Evolutionary conservation across 441 rosid species (phyloP), one percentile per base, ranked within the genome.

Genomic region (Hypseocharis bilobata): DNA sequence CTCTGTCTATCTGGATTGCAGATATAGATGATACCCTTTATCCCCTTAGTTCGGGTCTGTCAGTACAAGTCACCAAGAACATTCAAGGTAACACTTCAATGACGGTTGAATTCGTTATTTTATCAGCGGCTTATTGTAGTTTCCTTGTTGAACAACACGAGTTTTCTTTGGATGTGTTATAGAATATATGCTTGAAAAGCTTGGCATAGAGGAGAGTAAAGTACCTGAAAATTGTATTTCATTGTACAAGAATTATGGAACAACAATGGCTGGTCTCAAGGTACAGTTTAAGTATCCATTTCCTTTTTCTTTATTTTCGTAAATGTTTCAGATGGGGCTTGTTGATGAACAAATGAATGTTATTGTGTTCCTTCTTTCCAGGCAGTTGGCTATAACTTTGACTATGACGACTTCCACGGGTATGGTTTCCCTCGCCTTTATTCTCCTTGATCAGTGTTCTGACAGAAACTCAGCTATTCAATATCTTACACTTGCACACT

Each of bases 21-120:
- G 98, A 92, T 74, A 72, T 92, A 65, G 98, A 92, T 69, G 98
- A 92, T 74, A 92, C 96, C 63, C 88, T 89, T 70, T 92, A 92
- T 75, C 82, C 94, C 11, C 65, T 51, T n/a, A 85, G 81, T 69
- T 84, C 89, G 72, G 92, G 96, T 11, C 74, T 92, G 62, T 81
- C 92, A n/a, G 70, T 45, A 13, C 74, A 73, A 45, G 80, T 86
- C 70, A 32, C 87, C 70, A 84, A 78, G 65, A 89, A 89, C 64
- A 88, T 92, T 45, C 76, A 78, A 74, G 92, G 98, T 88, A 72
- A 49, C 20, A 7, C 19, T 1, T 3, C 3, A 17, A 44, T 34
- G 13, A 27, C 13, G 40, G 40, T 61, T 51, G 2, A 13, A 23
- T 55, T 30, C 4, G 16, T 19, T 26, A 23, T 6, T 13, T 3